phyloP scores from a whole-genome alignment of 805 yeast genomes.

The Starmerella asiatica region DNA sequence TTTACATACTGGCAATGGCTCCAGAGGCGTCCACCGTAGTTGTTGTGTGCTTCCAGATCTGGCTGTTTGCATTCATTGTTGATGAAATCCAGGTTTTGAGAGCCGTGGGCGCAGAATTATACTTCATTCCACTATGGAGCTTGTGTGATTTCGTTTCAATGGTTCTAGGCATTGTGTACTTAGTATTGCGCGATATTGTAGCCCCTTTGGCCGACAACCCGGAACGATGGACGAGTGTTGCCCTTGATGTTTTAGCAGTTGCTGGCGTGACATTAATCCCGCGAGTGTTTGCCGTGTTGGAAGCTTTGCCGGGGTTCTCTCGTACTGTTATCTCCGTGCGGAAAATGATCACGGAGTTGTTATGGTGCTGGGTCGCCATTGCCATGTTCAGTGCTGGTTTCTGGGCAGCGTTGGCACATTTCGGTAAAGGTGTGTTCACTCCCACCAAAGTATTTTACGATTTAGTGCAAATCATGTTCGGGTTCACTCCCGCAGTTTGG shows the following conservation, averaged over 20 bases:
- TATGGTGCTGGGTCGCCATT: constrained; percentile 37
- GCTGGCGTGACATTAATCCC: constrained; percentile 39
- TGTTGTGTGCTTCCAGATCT: constrained; percentile 33
- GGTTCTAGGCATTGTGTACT: constrained; percentile 29
- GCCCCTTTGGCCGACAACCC: constrained; percentile 9
- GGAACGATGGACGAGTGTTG: constrained; percentile 6
- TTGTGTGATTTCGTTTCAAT: constrained; percentile 35
- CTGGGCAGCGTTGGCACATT: constrained; percentile 40
- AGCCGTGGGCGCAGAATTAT: constrained; percentile 35
- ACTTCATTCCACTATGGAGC: constrained; percentile 42
- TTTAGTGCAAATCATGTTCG: constrained; percentile 40
- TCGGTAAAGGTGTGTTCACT: constrained; percentile 32
- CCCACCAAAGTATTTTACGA: constrained; percentile 37
- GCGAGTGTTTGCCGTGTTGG: constrained; percentile 37
- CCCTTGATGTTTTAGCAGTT: constrained; percentile 27
- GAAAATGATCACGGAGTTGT: constrained; percentile 38
- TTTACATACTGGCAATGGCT: constrained; percentile 24
- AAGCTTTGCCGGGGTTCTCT: constrained; percentile 40
- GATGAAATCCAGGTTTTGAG: constrained; percentile 35
- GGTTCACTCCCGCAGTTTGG: constrained; percentile 51
- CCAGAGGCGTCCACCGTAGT: constrained; percentile 11
- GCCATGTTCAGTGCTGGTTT: constrained; percentile 41
- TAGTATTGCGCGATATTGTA: constrained; percentile 17
- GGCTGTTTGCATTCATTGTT: constrained; percentile 36
- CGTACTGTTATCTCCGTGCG: constrained; percentile 39